These are phyloP conservation scores for Heterobasidion parviporum DNA, from an alignment of 1,284 basidiomycete species.

Conservation along the genomic window DNA sequence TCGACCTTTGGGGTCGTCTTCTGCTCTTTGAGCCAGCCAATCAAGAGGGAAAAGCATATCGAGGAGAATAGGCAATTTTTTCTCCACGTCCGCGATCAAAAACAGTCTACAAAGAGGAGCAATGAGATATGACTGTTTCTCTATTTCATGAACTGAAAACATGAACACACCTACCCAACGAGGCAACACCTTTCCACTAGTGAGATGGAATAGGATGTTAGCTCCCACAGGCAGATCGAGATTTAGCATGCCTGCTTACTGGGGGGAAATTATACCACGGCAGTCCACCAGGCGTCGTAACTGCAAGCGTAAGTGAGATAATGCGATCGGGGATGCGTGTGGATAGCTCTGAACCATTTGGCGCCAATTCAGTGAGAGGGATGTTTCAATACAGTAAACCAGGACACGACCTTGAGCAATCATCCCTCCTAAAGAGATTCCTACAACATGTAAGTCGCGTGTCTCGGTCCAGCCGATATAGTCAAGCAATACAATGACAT, in stretches of 20 bases:
- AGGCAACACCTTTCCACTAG: constrained; percentile 39
- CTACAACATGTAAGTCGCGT: constrained; percentile 64
- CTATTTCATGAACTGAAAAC: constrained; percentile 1
- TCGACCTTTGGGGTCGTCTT: constrained; percentile 40
- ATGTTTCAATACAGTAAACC: neutral
- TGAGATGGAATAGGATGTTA: neutral
- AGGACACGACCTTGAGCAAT: constrained; percentile 57
- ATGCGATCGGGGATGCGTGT: constrained; percentile 60
- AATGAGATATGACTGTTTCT: neutral
- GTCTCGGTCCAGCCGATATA: constrained; percentile 65
- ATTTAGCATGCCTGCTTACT: constrained; percentile 25
- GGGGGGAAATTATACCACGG: constrained; percentile 53
- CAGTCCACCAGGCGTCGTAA: constrained; percentile 62
- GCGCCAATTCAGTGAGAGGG: neutral
- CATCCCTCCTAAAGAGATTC: constrained; percentile 82
- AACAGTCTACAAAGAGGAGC: constrained; percentile 22
- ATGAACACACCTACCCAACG: constrained; percentile 15
- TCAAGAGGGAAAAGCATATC: constrained; percentile 52
- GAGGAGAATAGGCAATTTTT: constrained; percentile 46
- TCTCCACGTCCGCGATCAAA: constrained; percentile 38
- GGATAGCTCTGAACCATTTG: constrained; percentile 44
- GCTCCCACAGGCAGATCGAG: neutral
- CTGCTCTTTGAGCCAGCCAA: constrained; percentile 50
- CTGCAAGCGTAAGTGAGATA: constrained; percentile 55
- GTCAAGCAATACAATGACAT: constrained; percentile 62